A percentile compares a stretch with the other conserved stretches of the same genome.
Evolutionary conservation across 2,329 filamentous ascomycete genomes (phyloP).

Genomic region (Venturia effusa): DNA sequence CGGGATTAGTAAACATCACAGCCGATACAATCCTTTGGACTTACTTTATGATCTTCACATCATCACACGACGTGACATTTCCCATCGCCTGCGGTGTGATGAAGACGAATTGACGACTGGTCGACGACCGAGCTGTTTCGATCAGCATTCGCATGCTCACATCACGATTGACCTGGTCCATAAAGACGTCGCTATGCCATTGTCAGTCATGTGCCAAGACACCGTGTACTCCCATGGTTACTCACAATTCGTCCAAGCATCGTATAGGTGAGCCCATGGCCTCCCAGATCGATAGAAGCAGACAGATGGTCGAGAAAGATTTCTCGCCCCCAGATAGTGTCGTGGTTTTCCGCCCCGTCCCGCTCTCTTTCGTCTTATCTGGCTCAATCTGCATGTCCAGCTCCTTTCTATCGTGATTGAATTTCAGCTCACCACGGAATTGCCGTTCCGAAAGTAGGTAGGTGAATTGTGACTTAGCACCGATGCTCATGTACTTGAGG

Average conservation of each 20-base stretch:
- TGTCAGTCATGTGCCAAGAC: slow-evolving; percentile 14
- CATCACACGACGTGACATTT: slow-evolving; percentile 46
- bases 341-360: slow-evolving; percentile 70
- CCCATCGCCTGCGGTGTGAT: slow-evolving; percentile 85
- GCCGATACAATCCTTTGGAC: neutral
- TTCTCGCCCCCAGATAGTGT: slow-evolving; percentile 95
- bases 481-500: slow-evolving; percentile 72
- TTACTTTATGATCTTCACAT: slow-evolving; percentile 55
- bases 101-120: slow-evolving; percentile 89
- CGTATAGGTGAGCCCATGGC: slow-evolving; percentile 93
- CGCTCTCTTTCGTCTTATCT: slow-evolving; percentile 56
- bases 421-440: slow-evolving; percentile 70
- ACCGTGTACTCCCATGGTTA: neutral
- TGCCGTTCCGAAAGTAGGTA: slow-evolving; percentile 82
- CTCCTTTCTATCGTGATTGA: slow-evolving; percentile 64
- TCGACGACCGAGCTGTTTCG: slow-evolving; percentile 68
- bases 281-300: slow-evolving; percentile 89
- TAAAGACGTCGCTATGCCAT: slow-evolving; percentile 68
- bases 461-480: slow-evolving; percentile 74
- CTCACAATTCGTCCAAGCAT: slow-evolving; percentile 84
- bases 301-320: slow-evolving; percentile 92
- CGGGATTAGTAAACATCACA: neutral
- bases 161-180: slow-evolving; percentile 93
- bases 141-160: slow-evolving; percentile 95
- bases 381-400: slow-evolving; percentile 64